Conservation (phyloP, 1,139 yeast species). For the Magnusiomyces ingens region DNA sequence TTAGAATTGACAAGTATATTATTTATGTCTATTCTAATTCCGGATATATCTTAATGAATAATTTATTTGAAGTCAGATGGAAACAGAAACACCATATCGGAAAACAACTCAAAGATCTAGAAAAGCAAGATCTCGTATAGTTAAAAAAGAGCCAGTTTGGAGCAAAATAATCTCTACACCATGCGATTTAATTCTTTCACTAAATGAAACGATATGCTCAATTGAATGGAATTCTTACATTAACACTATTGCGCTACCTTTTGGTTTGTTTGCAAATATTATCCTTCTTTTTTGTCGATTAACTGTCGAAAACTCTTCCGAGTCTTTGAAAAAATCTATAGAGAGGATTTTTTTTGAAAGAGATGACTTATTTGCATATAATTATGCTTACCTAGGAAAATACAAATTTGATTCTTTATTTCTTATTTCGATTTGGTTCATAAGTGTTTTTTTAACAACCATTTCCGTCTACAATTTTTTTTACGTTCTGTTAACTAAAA, state of each 20-base stretch:
- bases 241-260: slow-evolving; percentile 41
- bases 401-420: slow-evolving; percentile 5
- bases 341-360: background rate
- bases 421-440: slow-evolving; percentile 15
- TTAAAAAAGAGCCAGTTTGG: slow-evolving; percentile 10
- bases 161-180: slow-evolving; percentile 32
- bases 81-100: no score
- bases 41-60: no score
- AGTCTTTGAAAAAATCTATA: no score
- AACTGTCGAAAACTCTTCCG: slow-evolving; percentile 13
- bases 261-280: slow-evolving; percentile 39
- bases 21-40: no score
- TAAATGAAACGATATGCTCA: slow-evolving; percentile 48
- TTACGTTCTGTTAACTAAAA: slow-evolving; percentile 30
- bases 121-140: background rate
- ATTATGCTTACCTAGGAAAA: slow-evolving; percentile 4
- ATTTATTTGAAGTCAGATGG: no score
- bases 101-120: no score
- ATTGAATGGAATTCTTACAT: slow-evolving; percentile 63
- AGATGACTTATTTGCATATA: slow-evolving; percentile 8
- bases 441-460: slow-evolving; percentile 13
- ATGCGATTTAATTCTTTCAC: slow-evolving; percentile 45
- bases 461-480: slow-evolving; percentile 32
- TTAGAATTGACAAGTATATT: no score
- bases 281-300: slow-evolving; percentile 24